Base-by-base conservation (phyloP, 2,329 filamentous ascomycete genomes). In the Cordyceps militaris region DNA sequence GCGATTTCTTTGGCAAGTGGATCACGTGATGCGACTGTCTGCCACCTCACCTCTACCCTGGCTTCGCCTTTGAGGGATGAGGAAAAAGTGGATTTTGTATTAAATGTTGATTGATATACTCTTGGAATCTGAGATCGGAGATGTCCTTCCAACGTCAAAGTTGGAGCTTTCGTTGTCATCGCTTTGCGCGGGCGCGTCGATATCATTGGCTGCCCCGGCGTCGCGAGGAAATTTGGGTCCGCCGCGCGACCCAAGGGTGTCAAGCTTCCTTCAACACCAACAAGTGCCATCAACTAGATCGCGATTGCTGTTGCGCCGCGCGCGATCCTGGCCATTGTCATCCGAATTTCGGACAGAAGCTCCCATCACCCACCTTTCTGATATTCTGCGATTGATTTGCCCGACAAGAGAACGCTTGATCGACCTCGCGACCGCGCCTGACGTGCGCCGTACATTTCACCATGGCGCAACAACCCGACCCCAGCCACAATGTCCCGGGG, bases 401-500 rank as follows among this genome's bases (percentile, higher is more conserved):
- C 7, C n/a, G 7, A 1, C 44, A n/a, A 21, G 36, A 26, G 19
- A n/a, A 21, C 46, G n/a, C 21, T 44, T 14, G 2, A 14, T 43
- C 26, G 7, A 26, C 7, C 47, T 32, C 32, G 52, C 52, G 52
- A 55, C 52, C 52, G 52, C 52, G 43, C 52, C 52, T 24, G 40
- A 46, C 28, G 28, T 34, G 52, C 42, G 34, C 43, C 42, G 47
- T 43, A 30, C 30, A 38, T 19, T 49, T 38, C 3, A 47, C 42
- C 42, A 74, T 75, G 73, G 71, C 73, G 65, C 71, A 73, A 65
- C 67, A 66, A 50, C 46, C 46, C 32, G 73, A 76, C 62, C 73
- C 73, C 48, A 75, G 73, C 63, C 67, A 71, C 64, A 72, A 70
- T 63, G 72, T 76, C 63, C 71, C 74, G 28, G 70, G 70, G 68